Evolutionary conservation across 1,139 yeast genomes (phyloP).

Genomic region (Yamadazyma conglobata): DNA sequence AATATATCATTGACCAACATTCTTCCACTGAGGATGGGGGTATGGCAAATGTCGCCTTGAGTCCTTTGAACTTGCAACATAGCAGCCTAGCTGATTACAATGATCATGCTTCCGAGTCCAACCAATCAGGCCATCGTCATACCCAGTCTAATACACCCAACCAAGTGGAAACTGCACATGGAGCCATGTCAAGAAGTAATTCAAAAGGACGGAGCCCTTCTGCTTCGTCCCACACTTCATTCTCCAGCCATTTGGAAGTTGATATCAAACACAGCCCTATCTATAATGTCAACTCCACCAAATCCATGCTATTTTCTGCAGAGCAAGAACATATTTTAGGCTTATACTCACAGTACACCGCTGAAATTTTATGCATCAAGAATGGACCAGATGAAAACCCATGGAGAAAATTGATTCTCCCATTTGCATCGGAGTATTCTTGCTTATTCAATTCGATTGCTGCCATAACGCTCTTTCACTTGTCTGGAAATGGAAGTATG

Average conservation of each 20-base stretch:
- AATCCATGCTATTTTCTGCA: conserved; percentile 7
- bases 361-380: conserved; percentile 60
- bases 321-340: conserved; percentile 37
- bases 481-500: conserved; percentile 39
- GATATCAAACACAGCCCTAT: conserved; percentile 8
- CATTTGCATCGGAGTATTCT: conserved; percentile 50
- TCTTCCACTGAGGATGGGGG: conserved; percentile 13
- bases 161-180: too few species aligned
- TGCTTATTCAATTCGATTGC: conserved; percentile 61
- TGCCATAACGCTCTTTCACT: conserved; percentile 63
- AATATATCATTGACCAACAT: conserved; percentile 16
- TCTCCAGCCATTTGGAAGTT: conserved; percentile 6
- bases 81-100: conserved; percentile 11
- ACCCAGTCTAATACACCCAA: conserved; percentile 4
- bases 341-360: conserved; percentile 46
- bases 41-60: conserved; percentile 24
- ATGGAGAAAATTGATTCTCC: conserved; percentile 59
- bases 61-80: conserved; percentile 28
- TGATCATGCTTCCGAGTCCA: conserved; percentile 4
- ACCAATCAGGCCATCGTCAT: conserved; percentile 2
- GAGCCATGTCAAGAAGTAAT: not conserved
- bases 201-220: not conserved
- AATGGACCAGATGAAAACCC: conserved; percentile 65
- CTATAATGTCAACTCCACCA: conserved; percentile 4
- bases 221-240: not conserved